phyloP scores from a whole-genome alignment of 768 basidiomycete species.

The Suillus subluteus region DNA sequence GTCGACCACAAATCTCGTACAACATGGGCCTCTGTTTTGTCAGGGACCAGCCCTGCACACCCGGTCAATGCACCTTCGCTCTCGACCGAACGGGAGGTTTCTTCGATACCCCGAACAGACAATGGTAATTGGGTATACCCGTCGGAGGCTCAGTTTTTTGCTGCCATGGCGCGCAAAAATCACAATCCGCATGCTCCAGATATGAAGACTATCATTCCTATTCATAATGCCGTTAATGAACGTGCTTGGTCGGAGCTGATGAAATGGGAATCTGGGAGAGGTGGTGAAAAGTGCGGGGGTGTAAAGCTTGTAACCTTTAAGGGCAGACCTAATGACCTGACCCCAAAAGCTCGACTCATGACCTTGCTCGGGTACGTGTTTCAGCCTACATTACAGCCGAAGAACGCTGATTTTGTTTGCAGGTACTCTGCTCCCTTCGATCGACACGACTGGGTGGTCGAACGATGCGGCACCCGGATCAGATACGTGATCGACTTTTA shows the following conservation, averaged over 20 bases:
- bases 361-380: slow-evolving; percentile 79
- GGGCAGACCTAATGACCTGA: slow-evolving; percentile 81
- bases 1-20: slow-evolving; percentile 62
- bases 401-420: slow-evolving; percentile 3
- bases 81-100: slow-evolving; percentile 76
- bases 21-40: slow-evolving; percentile 43
- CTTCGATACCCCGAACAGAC: slow-evolving; percentile 80
- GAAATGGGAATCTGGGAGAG: slow-evolving; percentile 81
- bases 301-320: slow-evolving; percentile 88
- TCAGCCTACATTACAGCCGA: neutral
- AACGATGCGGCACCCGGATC: slow-evolving; percentile 86
- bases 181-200: slow-evolving; percentile 86
- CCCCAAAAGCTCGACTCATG: slow-evolving; percentile 80
- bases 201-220: slow-evolving; percentile 95
- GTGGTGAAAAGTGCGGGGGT: slow-evolving; percentile 82
- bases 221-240: slow-evolving; percentile 99
- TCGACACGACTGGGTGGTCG: slow-evolving; percentile 95
- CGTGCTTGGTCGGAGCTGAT: slow-evolving; percentile 84
- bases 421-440: slow-evolving; percentile 97
- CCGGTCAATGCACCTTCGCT: slow-evolving; percentile 38
- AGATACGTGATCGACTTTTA: slow-evolving; percentile 99
- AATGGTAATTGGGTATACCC: slow-evolving; percentile 95
- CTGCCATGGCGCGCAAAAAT: slow-evolving; percentile 95
- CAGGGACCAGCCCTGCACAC: slow-evolving; percentile 16
- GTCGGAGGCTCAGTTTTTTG: slow-evolving; percentile 96